Evolutionary conservation across 257 asterid genomes (phyloP).

Genomic region (Capsicum pubescens): DNA sequence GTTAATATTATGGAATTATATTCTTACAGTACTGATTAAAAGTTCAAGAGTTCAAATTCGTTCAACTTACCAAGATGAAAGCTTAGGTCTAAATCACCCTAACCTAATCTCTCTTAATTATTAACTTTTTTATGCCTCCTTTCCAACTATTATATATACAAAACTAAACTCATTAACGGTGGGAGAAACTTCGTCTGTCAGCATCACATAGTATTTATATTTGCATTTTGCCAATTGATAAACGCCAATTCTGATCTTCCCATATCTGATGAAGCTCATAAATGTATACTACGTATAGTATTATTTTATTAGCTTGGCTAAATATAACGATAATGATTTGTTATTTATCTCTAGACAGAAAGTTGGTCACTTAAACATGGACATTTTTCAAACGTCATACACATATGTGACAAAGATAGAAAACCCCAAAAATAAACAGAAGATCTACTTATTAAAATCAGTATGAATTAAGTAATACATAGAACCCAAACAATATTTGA

Average conservation of each 20-base stretch:
- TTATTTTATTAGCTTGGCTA: background rate
- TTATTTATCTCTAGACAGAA: background rate
- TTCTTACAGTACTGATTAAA: too few species aligned
- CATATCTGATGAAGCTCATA: background rate
- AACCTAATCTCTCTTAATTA: conserved; percentile 6
- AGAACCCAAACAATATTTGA: background rate
- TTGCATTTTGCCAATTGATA: background rate
- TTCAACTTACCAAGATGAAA: background rate
- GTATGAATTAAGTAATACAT: background rate
- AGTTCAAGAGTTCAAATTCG: too few species aligned
- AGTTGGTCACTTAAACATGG: conserved; percentile 27
- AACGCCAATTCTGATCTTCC: too few species aligned
- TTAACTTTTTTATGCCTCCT: background rate
- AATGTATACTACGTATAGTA: background rate
- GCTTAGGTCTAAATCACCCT: background rate
- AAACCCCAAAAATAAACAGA: too few species aligned
- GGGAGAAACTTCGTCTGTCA: background rate
- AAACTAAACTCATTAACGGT: background rate
- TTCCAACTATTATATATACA: too few species aligned
- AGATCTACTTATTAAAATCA: background rate
- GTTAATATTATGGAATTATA: too few species aligned
- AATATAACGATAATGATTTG: background rate
- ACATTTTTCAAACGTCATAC: background rate
- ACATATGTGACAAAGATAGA: background rate
- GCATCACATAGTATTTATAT: background rate